Conservation (phyloP, 441 rosid species). For the Corymbia calophylla region DNA sequence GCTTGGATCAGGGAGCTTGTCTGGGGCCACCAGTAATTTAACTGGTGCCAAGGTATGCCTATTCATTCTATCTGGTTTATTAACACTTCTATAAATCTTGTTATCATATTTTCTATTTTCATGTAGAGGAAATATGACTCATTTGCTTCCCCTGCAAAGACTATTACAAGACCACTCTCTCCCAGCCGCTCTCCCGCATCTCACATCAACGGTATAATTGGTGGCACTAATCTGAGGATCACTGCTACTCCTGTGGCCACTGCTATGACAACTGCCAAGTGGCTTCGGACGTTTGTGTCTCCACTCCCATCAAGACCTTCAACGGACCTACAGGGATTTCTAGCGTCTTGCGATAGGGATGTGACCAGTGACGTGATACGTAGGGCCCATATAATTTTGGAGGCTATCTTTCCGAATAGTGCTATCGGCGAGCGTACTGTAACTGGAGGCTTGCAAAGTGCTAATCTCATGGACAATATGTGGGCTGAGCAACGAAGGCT, state of each 20-base stretch:
- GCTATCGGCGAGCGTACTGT: slow-evolving; percentile 55
- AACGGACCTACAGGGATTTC: slow-evolving; percentile 55
- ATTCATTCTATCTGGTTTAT: not conserved
- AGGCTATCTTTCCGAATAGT: slow-evolving; percentile 88
- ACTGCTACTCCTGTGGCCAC: slow-evolving; percentile 84
- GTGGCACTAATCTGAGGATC: slow-evolving; percentile 39
- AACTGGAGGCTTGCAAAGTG: slow-evolving; percentile 57
- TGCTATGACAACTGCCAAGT: slow-evolving; percentile 97
- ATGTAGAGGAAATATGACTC: slow-evolving; percentile 67
- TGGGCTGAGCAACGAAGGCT: slow-evolving; percentile 94
- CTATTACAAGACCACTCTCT: slow-evolving; percentile 72
- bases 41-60: slow-evolving; percentile 53
- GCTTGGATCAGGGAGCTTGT: slow-evolving; percentile 74
- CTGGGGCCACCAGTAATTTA: slow-evolving; percentile 56
- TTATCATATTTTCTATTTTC: not conserved
- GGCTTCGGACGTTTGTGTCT: slow-evolving; percentile 83
- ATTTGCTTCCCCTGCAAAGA: slow-evolving; percentile 73
- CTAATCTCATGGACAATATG: slow-evolving; percentile 80
- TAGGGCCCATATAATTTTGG: slow-evolving; percentile 84
- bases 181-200: slow-evolving; percentile 67
- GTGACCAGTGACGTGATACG: slow-evolving; percentile 68
- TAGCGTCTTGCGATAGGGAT: slow-evolving; percentile 79
- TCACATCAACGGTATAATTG: slow-evolving; percentile 43
- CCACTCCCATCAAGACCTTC: slow-evolving; percentile 80
- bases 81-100: not conserved